These are phyloP conservation scores for Cotoneaster glaucophyllus DNA, from an alignment of 306 rosid species.

Conservation along the genomic window DNA sequence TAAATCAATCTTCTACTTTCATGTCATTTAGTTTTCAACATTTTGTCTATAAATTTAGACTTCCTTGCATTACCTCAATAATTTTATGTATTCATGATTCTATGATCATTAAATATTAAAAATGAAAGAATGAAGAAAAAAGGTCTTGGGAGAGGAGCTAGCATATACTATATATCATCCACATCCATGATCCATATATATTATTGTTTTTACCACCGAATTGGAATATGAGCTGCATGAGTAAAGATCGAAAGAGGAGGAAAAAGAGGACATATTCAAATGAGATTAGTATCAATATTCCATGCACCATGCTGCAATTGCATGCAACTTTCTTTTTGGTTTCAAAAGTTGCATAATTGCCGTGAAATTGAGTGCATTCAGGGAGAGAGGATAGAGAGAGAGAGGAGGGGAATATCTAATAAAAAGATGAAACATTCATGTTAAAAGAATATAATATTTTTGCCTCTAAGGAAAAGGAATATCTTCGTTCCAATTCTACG, in stretches of 20 bases:
- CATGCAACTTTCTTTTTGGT: constrained; percentile 64
- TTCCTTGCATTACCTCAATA: not conserved
- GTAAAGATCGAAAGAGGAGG: constrained; percentile 11
- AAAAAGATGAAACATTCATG: constrained; percentile 56
- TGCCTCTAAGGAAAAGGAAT: constrained; percentile 64
- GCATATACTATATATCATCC: constrained; percentile 34
- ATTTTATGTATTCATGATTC: constrained; percentile 37
- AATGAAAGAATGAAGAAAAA: constrained; percentile 1
- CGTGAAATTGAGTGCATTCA: constrained; percentile 67
- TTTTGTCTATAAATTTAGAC: no score
- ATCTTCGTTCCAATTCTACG: constrained; percentile 92
- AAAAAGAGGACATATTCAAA: constrained; percentile 77
- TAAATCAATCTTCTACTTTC: no score
- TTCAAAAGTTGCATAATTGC: constrained; percentile 68
- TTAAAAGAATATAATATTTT: constrained; percentile 57
- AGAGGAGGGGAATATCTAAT: constrained; percentile 54
- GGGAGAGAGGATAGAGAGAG: constrained; percentile 7
- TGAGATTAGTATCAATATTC: constrained; percentile 57
- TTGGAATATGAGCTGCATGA: constrained; percentile 19
- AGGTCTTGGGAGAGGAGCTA: constrained; percentile 13
- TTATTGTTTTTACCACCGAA: constrained; percentile 27
- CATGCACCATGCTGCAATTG: constrained; percentile 21
- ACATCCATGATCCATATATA: not conserved
- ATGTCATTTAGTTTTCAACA: no score
- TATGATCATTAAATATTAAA: constrained; percentile 34